A percentile compares a stretch with the other conserved stretches of the same genome.
phyloP scores from a whole-genome alignment of 2,329 filamentous ascomycete genomes.

The Botrytis porri region DNA sequence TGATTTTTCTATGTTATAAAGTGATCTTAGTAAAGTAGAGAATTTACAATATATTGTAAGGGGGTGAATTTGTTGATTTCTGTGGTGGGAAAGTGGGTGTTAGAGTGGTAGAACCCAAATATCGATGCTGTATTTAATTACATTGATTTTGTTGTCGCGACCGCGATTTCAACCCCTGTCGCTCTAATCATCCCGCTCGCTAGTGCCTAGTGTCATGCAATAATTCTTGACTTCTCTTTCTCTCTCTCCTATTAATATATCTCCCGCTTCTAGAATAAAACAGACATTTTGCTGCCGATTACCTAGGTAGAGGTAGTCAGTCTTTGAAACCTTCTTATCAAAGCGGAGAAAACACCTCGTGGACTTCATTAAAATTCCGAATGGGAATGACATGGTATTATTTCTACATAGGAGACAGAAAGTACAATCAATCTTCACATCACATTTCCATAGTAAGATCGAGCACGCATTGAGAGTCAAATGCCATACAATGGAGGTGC shows the following conservation, averaged over 20 bases:
- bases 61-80: conserved; percentile 20
- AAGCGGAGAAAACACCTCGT: background rate
- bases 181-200: conserved; percentile 10
- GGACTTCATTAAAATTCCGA: no score
- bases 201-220: conserved; percentile 17
- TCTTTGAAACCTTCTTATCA: background rate
- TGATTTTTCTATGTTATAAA: conserved; percentile 1
- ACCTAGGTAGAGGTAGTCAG: background rate
- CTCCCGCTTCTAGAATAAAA: conserved; percentile 15
- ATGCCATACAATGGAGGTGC: background rate
- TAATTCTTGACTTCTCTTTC: background rate
- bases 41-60: conserved; percentile 13
- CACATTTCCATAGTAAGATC: background rate
- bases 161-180: conserved; percentile 19
- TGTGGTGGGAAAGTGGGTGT: conserved; percentile 22
- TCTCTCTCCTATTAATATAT: background rate
- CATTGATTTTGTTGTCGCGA: conserved; percentile 20
- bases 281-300: background rate
- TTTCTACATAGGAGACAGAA: background rate
- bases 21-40: conserved; percentile 22
- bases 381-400: background rate
- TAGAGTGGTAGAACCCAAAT: conserved; percentile 23
- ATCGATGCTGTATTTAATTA: conserved; percentile 25
- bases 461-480: background rate
- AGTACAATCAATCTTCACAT: background rate